Evolutionary conservation across 257 asterid genomes (phyloP), one percentile per base, ranked within the genome.

Genomic region (Nemophila menziesii): DNA sequence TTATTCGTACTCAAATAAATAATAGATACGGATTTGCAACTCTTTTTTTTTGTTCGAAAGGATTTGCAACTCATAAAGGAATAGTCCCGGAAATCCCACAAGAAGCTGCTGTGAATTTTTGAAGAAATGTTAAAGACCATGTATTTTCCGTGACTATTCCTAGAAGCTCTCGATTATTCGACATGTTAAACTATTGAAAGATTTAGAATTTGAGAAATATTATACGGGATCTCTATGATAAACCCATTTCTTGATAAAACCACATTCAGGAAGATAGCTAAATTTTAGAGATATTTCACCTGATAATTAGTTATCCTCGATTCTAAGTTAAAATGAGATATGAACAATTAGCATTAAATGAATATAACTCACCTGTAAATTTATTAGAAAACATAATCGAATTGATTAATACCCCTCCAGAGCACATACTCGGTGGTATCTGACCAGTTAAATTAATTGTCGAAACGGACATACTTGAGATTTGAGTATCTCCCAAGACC

Each of bases 191-290:
- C 48, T 78, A 81, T 54, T 80, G 57, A 48, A n/a, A 89, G 79
- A 27, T 41, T 59, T 3, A 74, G 57, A 40, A 78, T 82, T 55
- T 49, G 54, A 60, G 39, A 48, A 44, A 89, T 52, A 48, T 62
- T 71, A 43, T 36, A 13, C 2, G 94, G 77, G 53, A 89, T 52
- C 0, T 93, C 93, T 52, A 94, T 94, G 1, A 50, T 39, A 26
- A 89, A 84, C 63, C 42, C 58, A 53, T 89, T 89, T 51, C 80
- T 68, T 11, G 98, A 81, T 69, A 89, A 33, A 56, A 80, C 98
- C 63, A 78, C 67, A 43, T 84, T 57, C 67, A 3, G 63, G 49
- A 39, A 74, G 59, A 44, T 64, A 67, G 33, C 68, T 67, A 54
- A 81, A 78, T 11, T 57, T 60, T 49, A 75, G 60, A 20, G 94